These are phyloP conservation scores for Chionographis japonica DNA, from an alignment of 106 monocot species.

Conservation along the genomic window DNA sequence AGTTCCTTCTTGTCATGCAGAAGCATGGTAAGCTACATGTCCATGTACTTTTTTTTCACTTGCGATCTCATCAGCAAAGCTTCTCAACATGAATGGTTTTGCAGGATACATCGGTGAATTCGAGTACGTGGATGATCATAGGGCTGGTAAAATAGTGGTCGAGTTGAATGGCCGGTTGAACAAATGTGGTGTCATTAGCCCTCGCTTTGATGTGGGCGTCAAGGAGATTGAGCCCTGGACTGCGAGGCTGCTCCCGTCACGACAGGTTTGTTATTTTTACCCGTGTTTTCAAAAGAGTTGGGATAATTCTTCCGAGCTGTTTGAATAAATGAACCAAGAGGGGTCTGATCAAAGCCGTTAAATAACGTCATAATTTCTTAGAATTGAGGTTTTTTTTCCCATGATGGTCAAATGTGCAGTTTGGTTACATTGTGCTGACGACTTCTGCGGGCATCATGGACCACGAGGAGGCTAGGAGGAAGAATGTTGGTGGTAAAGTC, in stretches of 20 bases:
- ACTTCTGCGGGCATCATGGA: too few relatives aligned
- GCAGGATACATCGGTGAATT: conserved; percentile 68
- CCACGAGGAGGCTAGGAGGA: too few relatives aligned
- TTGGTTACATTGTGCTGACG: too few relatives aligned
- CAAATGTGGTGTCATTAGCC: conserved; percentile 68
- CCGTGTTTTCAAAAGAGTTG: too few relatives aligned
- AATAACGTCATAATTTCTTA: too few relatives aligned
- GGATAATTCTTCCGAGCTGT: too few relatives aligned
- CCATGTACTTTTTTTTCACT: not conserved
- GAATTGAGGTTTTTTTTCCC: too few relatives aligned
- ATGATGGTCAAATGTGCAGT: too few relatives aligned
- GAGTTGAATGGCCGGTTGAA: conserved; percentile 60
- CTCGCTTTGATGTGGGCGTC: conserved; percentile 64
- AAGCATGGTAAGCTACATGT: conserved; percentile 45
- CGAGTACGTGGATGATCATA: conserved; percentile 68
- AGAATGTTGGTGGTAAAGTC: too few relatives aligned
- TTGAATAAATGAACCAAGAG: too few relatives aligned
- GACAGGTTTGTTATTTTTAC: conserved; percentile 36
- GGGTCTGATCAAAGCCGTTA: too few relatives aligned
- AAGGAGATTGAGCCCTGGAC: conserved; percentile 73
- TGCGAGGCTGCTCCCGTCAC: conserved; percentile 60
- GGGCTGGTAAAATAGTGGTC: conserved; percentile 61
- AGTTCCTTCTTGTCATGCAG: conserved; percentile 77
- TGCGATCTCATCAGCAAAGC: too few relatives aligned
- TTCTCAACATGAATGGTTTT: not conserved